Evolutionary conservation across 2,329 filamentous ascomycete genomes (phyloP).

Genomic region (Fusarium sp.): DNA sequence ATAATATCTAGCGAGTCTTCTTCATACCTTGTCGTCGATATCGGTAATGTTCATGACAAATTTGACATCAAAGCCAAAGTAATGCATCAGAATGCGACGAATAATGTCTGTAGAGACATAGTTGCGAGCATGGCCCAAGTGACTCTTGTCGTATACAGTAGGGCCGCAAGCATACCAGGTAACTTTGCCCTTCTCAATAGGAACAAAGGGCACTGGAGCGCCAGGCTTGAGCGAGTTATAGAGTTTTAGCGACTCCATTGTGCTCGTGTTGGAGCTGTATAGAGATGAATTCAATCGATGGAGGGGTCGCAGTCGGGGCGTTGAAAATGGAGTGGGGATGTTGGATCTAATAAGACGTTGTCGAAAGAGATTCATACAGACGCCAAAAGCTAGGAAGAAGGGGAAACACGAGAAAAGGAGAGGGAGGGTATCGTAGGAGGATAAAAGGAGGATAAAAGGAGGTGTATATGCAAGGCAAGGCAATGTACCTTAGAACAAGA

Average conservation of each 20-base stretch:
- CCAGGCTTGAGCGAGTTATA: constrained; percentile 81
- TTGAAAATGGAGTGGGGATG: constrained; percentile 42
- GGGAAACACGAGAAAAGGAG: constrained; percentile 15
- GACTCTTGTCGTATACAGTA: constrained; percentile 83
- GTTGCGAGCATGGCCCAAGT: constrained; percentile 85
- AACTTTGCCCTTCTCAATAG: constrained; percentile 74
- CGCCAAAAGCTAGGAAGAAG: constrained; percentile 18
- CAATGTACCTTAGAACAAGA: constrained; percentile 21
- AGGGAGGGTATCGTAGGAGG: constrained; percentile 16
- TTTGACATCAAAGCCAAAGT: constrained; percentile 82
- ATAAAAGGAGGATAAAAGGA: constrained; percentile 24
- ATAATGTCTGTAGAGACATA: constrained; percentile 93
- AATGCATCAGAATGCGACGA: constrained; percentile 80
- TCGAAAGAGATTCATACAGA: constrained; percentile 50
- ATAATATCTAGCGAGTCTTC: not conserved
- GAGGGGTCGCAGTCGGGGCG: constrained; percentile 32
- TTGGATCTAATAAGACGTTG: constrained; percentile 38
- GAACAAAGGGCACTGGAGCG: constrained; percentile 76
- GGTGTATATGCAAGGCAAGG: constrained; percentile 13
- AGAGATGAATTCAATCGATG: constrained; percentile 48
- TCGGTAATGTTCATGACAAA: constrained; percentile 97
- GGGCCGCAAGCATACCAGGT: constrained; percentile 92
- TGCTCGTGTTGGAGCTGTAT: constrained; percentile 32
- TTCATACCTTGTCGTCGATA: constrained; percentile 73
- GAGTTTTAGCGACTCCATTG: constrained; percentile 70